Conservation (phyloP, 345 rosid species). For the thale cress (Arabidopsis thaliana) region DNA sequence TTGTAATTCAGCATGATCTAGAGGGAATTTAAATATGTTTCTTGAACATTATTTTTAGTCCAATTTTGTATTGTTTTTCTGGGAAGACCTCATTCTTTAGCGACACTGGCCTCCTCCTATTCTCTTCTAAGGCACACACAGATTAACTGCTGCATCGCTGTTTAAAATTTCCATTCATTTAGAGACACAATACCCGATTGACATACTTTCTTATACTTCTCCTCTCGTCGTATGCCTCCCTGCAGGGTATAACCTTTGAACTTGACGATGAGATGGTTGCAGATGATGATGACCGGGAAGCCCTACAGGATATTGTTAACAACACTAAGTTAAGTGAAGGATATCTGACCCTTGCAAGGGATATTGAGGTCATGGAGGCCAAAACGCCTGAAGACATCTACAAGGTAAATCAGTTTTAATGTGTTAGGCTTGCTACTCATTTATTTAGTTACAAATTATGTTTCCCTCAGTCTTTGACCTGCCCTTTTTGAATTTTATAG, state of each 20-base stretch:
- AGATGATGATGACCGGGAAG: conserved; percentile 74
- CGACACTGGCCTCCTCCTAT: conserved; percentile 2
- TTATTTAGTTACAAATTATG: conserved; percentile 7
- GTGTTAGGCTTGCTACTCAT: conserved; percentile 14
- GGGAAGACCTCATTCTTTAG: conserved; percentile 24
- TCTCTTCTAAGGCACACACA: conserved; percentile 9
- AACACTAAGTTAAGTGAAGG: conserved; percentile 85
- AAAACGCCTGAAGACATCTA: conserved; percentile 97
- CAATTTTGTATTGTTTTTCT: conserved; percentile 8
- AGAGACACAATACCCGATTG: neutral
- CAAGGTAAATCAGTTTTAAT: conserved; percentile 59
- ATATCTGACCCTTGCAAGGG: conserved; percentile 96
- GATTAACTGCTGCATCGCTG: conserved; percentile 25
- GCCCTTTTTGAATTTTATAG: conserved; percentile 46
- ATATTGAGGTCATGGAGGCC: conserved; percentile 99
- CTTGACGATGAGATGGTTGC: conserved; percentile 79
- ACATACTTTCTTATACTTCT: conserved; percentile 22
- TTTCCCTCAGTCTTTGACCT: conserved; percentile 28
- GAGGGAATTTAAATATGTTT: conserved; percentile 12
- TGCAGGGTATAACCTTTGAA: conserved; percentile 78
- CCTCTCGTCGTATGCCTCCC: neutral
- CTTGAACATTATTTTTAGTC: conserved; percentile 6
- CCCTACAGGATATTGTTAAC: conserved; percentile 83
- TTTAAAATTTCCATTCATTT: conserved; percentile 8
- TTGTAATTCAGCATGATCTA: conserved; percentile 14